A percentile compares a stretch with the other conserved stretches of the same genome.
phyloP scores from a whole-genome alignment of 1,284 basidiomycete species.

The Trichosporon asahii region DNA sequence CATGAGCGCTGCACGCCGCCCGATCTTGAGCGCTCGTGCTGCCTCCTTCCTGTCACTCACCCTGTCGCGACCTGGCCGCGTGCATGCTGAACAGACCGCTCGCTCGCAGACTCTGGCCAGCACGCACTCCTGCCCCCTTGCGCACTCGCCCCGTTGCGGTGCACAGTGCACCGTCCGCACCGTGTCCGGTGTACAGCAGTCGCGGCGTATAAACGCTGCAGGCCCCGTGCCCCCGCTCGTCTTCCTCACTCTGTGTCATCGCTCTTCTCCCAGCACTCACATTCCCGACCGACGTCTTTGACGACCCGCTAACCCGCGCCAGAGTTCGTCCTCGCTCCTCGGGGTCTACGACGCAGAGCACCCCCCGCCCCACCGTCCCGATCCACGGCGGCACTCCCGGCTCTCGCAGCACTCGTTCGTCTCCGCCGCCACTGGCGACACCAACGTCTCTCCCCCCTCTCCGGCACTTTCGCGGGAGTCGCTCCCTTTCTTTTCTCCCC shows the following conservation, averaged over 20 bases:
- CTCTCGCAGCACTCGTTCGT: background rate
- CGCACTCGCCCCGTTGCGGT: background rate
- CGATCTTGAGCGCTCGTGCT: background rate
- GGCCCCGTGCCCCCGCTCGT: background rate
- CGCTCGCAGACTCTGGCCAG: background rate
- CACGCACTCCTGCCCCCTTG: background rate
- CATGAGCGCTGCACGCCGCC: too few species aligned
- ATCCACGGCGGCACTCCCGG: background rate
- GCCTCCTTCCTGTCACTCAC: background rate
- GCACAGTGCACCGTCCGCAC: background rate
- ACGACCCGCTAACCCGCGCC: background rate
- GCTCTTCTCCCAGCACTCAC: background rate
- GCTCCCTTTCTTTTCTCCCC: background rate
- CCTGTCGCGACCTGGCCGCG: too few species aligned
- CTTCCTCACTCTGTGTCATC: background rate
- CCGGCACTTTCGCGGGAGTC: background rate
- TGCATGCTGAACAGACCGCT: background rate
- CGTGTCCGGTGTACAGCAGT: background rate
- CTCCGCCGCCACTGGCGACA: background rate
- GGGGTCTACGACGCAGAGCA: conserved; percentile 4
- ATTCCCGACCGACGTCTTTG: background rate
- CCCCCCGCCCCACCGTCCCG: background rate
- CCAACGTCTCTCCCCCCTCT: background rate
- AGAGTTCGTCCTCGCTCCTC: background rate
- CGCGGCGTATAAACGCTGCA: background rate